Conservation (phyloP, 176 grass and related monocot species). For the Eremochloa ophiuroides region DNA sequence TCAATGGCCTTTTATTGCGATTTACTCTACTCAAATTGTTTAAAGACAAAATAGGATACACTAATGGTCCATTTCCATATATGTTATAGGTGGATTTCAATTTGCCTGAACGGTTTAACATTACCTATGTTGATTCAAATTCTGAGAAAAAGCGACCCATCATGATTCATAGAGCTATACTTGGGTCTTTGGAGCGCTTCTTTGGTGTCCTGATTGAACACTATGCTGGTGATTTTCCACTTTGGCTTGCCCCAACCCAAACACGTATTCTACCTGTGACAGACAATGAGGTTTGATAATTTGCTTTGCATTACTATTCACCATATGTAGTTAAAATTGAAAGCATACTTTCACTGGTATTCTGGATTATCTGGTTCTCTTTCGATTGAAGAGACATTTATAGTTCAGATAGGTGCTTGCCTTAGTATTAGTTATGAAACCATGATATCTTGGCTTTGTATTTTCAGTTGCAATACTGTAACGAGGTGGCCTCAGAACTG, state of each 20-base stretch:
- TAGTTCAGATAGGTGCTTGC: neutral
- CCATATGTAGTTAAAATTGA: neutral
- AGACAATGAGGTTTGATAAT: conserved; percentile 63
- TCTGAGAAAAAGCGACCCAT: conserved; percentile 77
- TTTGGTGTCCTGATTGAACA: conserved; percentile 94
- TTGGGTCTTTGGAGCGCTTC: conserved; percentile 90
- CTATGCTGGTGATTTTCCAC: conserved; percentile 96
- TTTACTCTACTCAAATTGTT: neutral
- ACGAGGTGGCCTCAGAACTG: conserved; percentile 57
- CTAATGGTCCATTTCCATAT: neutral
- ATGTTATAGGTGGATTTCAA: conserved; percentile 86
- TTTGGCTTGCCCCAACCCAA: conserved; percentile 94
- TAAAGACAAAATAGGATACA: neutral
- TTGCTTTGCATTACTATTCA: conserved; percentile 13
- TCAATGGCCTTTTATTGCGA: neutral
- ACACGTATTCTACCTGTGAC: conserved; percentile 83
- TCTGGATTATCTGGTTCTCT: neutral
- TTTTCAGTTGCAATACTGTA: conserved; percentile 80
- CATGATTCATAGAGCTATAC: conserved; percentile 94
- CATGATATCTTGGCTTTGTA: conserved; percentile 12
- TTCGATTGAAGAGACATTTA: neutral
- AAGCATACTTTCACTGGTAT: neutral
- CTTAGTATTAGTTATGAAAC: neutral
- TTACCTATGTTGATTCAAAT: conserved; percentile 86
- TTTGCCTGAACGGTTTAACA: conserved; percentile 83